Percentiles rank a stretch among this genome's conserved stretches.
Evolutionary conservation across 2,329 filamentous ascomycete genomes (phyloP).

Genomic region (Colletotrichum kahawae): DNA sequence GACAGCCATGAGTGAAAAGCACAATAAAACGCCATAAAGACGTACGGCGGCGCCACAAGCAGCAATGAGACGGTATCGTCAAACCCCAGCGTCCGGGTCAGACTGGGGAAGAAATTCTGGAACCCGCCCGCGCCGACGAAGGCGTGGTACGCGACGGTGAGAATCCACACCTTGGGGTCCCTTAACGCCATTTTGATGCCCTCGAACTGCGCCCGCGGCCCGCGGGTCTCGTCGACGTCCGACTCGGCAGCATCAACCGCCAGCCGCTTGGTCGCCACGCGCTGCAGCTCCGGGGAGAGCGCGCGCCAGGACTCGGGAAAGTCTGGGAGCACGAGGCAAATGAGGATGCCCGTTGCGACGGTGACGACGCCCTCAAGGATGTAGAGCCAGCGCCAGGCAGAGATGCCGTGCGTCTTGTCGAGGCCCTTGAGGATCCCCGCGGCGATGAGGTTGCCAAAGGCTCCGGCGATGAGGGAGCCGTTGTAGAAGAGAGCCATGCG

Average conservation of each 20-base stretch:
- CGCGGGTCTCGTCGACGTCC: not conserved
- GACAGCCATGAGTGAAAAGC: not conserved
- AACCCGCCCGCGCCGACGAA: not conserved
- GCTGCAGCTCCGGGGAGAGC: not conserved
- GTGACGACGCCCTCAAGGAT: constrained; percentile 46
- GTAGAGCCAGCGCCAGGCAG: constrained; percentile 54
- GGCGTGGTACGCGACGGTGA: not conserved
- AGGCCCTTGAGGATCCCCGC: constrained; percentile 39
- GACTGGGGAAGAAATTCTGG: not conserved
- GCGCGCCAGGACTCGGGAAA: not conserved
- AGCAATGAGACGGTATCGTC: not conserved
- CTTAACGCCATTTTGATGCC: not conserved
- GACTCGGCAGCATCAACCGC: not conserved
- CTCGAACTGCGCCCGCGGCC: not conserved
- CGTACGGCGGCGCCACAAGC: not conserved
- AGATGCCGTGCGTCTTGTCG: constrained; percentile 39
- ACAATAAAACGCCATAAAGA: not conserved
- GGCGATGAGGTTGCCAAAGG: not conserved
- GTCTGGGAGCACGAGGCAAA: constrained; percentile 19
- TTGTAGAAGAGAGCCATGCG: not conserved
- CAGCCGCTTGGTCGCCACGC: not conserved
- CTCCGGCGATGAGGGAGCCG: not conserved
- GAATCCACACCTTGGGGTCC: not conserved
- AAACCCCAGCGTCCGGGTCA: not conserved
- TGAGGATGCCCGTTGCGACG: constrained; percentile 57